Conservation (phyloP, 2,329 filamentous ascomycete genomes). For the Diaporthe sp. region DNA sequence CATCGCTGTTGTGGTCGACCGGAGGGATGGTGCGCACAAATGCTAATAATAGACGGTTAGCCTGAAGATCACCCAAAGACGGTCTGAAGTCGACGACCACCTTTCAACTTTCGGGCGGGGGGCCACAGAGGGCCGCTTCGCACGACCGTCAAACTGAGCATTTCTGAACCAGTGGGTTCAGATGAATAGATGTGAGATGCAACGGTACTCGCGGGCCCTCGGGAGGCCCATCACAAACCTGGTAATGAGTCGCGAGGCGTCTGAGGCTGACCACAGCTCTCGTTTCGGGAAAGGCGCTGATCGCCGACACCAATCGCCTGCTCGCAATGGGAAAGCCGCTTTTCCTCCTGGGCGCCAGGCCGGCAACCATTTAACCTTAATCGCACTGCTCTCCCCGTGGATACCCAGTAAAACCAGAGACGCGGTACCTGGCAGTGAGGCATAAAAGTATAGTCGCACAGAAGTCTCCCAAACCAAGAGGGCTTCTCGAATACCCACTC, state of each 20-base stretch:
- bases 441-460: slow-evolving; percentile 17
- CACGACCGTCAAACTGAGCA: slow-evolving; percentile 11
- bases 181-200: slow-evolving; percentile 28
- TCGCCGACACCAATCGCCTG: slow-evolving; percentile 14
- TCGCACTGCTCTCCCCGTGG: neutral
- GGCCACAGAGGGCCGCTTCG: neutral
- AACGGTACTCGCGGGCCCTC: slow-evolving; percentile 2
- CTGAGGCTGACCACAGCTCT: slow-evolving; percentile 23
- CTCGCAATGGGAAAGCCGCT: neutral
- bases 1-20: neutral
- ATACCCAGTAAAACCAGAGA: neutral
- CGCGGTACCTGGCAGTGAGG: slow-evolving; percentile 6
- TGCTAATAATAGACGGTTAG: slow-evolving; percentile 34
- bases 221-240: slow-evolving; percentile 18
- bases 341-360: slow-evolving; percentile 6
- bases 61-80: slow-evolving; percentile 22
- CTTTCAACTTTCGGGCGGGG: neutral
- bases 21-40: slow-evolving; percentile 4
- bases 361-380: slow-evolving; percentile 31
- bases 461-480: neutral
- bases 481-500: slow-evolving; percentile 2
- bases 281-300: slow-evolving; percentile 8
- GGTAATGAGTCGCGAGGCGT: slow-evolving; percentile 30
- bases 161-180: slow-evolving; percentile 20
- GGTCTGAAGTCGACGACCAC: slow-evolving; percentile 18